These are phyloP conservation scores for Sporisorium iseilematis-ciliati DNA, from an alignment of 1,284 basidiomycete genomes.

Conservation along the genomic window DNA sequence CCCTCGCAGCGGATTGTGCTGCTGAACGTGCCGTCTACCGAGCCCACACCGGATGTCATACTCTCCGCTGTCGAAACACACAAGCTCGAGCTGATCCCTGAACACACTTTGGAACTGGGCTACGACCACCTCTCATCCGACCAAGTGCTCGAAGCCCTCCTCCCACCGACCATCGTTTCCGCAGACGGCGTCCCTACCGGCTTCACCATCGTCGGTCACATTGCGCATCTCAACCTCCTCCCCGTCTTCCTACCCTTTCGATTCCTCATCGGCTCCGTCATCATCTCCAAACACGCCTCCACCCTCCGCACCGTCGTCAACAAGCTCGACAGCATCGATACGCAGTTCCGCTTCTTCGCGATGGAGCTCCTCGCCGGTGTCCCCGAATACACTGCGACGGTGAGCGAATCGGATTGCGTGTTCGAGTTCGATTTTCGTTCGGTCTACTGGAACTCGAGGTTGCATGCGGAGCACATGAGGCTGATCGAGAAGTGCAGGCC, in stretches of 20 bases:
- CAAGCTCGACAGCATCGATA: slow-evolving; percentile 89
- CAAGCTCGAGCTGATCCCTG: slow-evolving; percentile 13
- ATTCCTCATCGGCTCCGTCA: slow-evolving; percentile 87
- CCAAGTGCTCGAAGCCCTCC: slow-evolving; percentile 49
- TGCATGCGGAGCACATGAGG: slow-evolving; percentile 90
- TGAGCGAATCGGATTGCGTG: slow-evolving; percentile 76
- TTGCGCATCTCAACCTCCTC: slow-evolving; percentile 89
- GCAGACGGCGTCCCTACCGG: slow-evolving; percentile 82
- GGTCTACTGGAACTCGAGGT: slow-evolving; percentile 98
- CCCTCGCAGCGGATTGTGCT: slow-evolving; percentile 34
- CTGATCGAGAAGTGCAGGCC: slow-evolving; percentile 79
- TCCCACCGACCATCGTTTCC: slow-evolving; percentile 26
- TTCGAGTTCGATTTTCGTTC: slow-evolving; percentile 95
- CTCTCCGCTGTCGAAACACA: slow-evolving; percentile 11
- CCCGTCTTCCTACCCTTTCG: slow-evolving; percentile 92
- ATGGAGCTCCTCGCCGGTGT: slow-evolving; percentile 98
- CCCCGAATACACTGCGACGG: slow-evolving; percentile 79
- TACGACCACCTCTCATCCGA: slow-evolving; percentile 45
- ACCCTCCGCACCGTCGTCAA: slow-evolving; percentile 90
- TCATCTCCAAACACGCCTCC: slow-evolving; percentile 74
- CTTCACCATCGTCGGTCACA: slow-evolving; percentile 90
- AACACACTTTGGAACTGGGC: slow-evolving; percentile 18
- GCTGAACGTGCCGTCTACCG: slow-evolving; percentile 33
- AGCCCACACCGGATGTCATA: slow-evolving; percentile 25
- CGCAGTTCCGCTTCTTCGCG: slow-evolving; percentile 89